Evolutionary conservation across 2,329 filamentous ascomycete genomes (phyloP).

Genomic region (Nannizzia gypsea): DNA sequence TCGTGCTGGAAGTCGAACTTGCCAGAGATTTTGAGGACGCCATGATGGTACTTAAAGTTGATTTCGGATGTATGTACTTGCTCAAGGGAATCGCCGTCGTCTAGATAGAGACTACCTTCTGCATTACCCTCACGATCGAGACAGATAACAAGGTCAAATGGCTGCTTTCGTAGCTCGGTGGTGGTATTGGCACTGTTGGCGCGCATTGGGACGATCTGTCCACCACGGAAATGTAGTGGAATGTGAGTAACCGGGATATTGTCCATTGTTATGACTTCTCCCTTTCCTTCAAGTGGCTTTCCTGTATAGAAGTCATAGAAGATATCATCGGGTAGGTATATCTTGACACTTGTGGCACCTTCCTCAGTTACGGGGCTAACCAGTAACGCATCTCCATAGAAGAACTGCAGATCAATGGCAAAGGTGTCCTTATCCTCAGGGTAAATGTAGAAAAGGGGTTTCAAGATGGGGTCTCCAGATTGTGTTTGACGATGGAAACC

Average conservation of each 20-base stretch:
- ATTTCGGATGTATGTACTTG: constrained; percentile 46
- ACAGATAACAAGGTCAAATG: constrained; percentile 62
- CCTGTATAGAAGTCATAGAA: constrained; percentile 52
- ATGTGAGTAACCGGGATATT: constrained; percentile 43
- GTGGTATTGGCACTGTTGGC: constrained; percentile 46
- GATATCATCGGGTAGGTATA: constrained; percentile 46
- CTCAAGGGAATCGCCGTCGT: constrained; percentile 59
- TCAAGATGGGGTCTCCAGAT: constrained; percentile 53
- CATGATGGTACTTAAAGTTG: constrained; percentile 44
- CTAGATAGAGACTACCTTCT: constrained; percentile 57
- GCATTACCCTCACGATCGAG: constrained; percentile 52
- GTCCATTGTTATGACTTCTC: constrained; percentile 32
- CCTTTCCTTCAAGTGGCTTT: constrained; percentile 35
- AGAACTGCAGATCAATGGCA: constrained; percentile 45
- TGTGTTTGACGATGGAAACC: constrained; percentile 49
- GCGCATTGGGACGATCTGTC: constrained; percentile 48
- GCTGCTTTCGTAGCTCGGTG: constrained; percentile 47
- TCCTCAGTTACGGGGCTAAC: constrained; percentile 46
- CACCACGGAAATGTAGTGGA: constrained; percentile 52
- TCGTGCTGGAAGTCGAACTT: constrained; percentile 10
- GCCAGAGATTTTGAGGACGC: constrained; percentile 21
- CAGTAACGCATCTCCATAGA: constrained; percentile 46
- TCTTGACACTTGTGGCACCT: constrained; percentile 40
- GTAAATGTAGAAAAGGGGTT: constrained; percentile 62
- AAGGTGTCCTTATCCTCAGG: constrained; percentile 45